Conservation (phyloP, 1,284 basidiomycete species). For the Termitomyces sp. region DNA sequence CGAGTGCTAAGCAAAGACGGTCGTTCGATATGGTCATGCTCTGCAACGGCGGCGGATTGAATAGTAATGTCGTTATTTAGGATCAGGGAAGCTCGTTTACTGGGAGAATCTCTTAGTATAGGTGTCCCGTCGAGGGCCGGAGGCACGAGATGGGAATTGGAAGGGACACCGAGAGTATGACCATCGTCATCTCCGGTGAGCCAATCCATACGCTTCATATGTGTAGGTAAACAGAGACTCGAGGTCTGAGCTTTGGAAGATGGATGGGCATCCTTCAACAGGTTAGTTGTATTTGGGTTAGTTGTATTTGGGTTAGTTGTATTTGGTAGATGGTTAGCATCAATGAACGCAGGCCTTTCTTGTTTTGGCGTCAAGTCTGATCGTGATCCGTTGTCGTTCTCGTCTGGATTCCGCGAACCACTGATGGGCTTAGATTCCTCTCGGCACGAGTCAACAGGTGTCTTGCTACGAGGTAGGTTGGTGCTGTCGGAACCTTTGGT, state of each 20-base stretch:
- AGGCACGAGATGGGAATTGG: conserved; percentile 12
- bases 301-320: conserved; percentile 1
- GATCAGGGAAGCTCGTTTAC: conserved; percentile 64
- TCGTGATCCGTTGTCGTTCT: conserved; percentile 16
- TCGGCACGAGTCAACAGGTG: background rate
- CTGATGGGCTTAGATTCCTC: conserved; percentile 3
- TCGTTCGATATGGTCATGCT: conserved; percentile 28
- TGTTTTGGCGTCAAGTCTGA: conserved; percentile 37
- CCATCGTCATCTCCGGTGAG: conserved; percentile 58
- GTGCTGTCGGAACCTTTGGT: conserved; percentile 17
- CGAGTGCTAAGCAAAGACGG: conserved; percentile 20
- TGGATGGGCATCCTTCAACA: conserved; percentile 10
- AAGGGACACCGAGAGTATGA: conserved; percentile 20
- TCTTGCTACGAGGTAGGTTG: background rate
- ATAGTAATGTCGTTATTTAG: conserved; percentile 45
- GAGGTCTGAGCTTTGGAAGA: background rate
- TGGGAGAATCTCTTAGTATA: conserved; percentile 59
- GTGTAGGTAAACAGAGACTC: background rate
- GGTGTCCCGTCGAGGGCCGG: conserved; percentile 28
- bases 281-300: background rate
- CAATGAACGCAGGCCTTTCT: conserved; percentile 35
- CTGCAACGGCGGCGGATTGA: conserved; percentile 44
- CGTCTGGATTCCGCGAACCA: background rate
- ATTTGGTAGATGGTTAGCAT: conserved; percentile 16
- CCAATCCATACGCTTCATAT: conserved; percentile 48